Evolutionary conservation across 441 rosid genomes (phyloP).

Genomic region (Bocquillonia castaneifolia): DNA sequence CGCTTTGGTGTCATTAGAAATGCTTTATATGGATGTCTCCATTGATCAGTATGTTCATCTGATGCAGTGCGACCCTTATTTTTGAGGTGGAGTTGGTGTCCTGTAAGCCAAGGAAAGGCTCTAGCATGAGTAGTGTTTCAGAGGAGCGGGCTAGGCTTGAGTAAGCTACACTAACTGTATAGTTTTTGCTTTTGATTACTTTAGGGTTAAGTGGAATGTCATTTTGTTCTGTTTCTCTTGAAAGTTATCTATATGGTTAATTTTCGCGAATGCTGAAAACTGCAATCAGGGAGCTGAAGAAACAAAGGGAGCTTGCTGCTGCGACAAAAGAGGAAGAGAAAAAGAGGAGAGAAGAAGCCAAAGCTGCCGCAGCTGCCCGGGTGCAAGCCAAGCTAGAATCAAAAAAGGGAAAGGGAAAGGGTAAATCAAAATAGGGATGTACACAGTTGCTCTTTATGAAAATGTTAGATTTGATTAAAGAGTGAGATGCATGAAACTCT

Average conservation of each 20-base stretch:
- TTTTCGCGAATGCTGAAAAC: neutral
- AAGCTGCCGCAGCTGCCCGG: constrained; percentile 90
- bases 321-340: constrained; percentile 78
- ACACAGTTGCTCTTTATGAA: neutral
- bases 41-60: constrained; percentile 13
- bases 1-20: neutral
- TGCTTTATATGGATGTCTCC: neutral
- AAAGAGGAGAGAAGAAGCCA: constrained; percentile 88
- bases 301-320: constrained; percentile 78
- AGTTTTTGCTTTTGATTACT: neutral
- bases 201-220: neutral
- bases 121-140: constrained; percentile 57
- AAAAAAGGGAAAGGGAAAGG: constrained; percentile 88
- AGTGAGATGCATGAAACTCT: neutral
- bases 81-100: constrained; percentile 83
- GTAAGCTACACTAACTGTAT: constrained; percentile 36
- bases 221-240: neutral
- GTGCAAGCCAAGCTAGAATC: constrained; percentile 80
- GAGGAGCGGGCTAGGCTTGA: constrained; percentile 93
- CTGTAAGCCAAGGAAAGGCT: constrained; percentile 80
- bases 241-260: neutral
- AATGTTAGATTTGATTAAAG: neutral
- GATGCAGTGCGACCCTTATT: constrained; percentile 72
- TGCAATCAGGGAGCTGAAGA: constrained; percentile 72
- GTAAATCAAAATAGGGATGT: constrained; percentile 51